Evolutionary conservation across 257 asterid genomes (phyloP).

Genomic region (Anisodus acutangulus): DNA sequence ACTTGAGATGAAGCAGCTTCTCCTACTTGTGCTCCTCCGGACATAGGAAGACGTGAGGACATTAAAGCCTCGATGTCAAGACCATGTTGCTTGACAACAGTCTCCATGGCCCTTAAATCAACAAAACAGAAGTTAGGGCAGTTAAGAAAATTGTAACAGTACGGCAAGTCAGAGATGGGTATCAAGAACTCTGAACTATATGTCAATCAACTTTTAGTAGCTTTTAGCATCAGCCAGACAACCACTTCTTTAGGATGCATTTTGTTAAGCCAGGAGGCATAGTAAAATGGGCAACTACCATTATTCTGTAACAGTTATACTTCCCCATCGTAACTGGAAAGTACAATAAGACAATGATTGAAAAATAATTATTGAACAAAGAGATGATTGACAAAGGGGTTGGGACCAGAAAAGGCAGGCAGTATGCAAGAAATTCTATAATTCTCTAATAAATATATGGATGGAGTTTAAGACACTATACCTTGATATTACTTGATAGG

Average conservation of each 20-base stretch:
- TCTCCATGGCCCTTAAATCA: constrained; percentile 94
- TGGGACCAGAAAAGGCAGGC: background rate
- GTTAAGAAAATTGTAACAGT: background rate
- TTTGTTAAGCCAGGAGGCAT: background rate
- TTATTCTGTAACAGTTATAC: constrained; percentile 7
- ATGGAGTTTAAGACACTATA: constrained; percentile 37
- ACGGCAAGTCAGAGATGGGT: constrained; percentile 2
- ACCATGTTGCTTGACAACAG: constrained; percentile 90
- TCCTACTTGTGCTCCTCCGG: constrained; percentile 76
- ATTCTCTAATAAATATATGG: constrained; percentile 10
- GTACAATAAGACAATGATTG: constrained; percentile 24
- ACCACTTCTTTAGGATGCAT: background rate
- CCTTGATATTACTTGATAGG: constrained; percentile 98
- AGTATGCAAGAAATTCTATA: constrained; percentile 21
- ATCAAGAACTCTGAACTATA: constrained; percentile 15
- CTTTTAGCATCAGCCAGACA: background rate
- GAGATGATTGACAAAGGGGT: background rate
- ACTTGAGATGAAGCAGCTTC: constrained; percentile 77
- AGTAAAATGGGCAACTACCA: constrained; percentile 6
- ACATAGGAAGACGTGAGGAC: constrained; percentile 78
- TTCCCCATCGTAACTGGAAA: background rate
- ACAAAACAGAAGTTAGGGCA: constrained; percentile 15
- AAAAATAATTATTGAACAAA: background rate
- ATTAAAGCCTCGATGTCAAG: constrained; percentile 88
- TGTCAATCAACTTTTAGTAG: constrained; percentile 3